Evolutionary conservation across 1,284 basidiomycete species (phyloP).

Genomic region (Apiotrichum montevideense): DNA sequence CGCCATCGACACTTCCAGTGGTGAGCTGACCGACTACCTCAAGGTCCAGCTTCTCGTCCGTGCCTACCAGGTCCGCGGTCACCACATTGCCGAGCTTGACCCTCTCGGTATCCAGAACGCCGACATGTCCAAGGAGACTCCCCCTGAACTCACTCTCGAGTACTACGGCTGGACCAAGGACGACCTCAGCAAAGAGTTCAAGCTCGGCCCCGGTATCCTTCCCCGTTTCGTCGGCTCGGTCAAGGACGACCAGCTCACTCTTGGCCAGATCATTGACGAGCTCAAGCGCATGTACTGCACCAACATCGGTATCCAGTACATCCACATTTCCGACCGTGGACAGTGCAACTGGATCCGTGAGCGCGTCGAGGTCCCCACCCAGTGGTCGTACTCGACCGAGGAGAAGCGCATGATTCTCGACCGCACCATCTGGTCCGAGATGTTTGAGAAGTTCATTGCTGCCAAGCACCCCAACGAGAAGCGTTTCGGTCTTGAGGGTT

Average conservation of each 20-base stretch:
- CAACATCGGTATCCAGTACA: slow-evolving; percentile 91
- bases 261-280: slow-evolving; percentile 87
- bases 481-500: slow-evolving; percentile 97
- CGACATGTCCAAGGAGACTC: slow-evolving; percentile 68
- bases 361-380: slow-evolving; percentile 90
- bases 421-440: slow-evolving; percentile 98
- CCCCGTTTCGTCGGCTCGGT: slow-evolving; percentile 70
- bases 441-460: slow-evolving; percentile 97
- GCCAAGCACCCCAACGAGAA: slow-evolving; percentile 99
- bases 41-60: slow-evolving; percentile 96
- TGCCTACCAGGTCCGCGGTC: slow-evolving; percentile 97
- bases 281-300: slow-evolving; percentile 96
- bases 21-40: slow-evolving; percentile 85
- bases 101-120: slow-evolving; percentile 87
- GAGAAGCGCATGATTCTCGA: slow-evolving; percentile 99
- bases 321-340: slow-evolving; percentile 97
- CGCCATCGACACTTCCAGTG: slow-evolving; percentile 55
- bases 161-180: slow-evolving; percentile 92
- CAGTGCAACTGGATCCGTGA: slow-evolving; percentile 99
- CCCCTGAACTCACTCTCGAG: slow-evolving; percentile 82
- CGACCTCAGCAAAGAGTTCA: slow-evolving; percentile 90
- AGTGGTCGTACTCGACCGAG: slow-evolving; percentile 97
- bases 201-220: slow-evolving; percentile 89
- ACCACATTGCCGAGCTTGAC: slow-evolving; percentile 92
- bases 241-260: slow-evolving; percentile 71